Conservation (phyloP, 2,329 filamentous ascomycete species). For the Clonostachys chloroleuca region DNA sequence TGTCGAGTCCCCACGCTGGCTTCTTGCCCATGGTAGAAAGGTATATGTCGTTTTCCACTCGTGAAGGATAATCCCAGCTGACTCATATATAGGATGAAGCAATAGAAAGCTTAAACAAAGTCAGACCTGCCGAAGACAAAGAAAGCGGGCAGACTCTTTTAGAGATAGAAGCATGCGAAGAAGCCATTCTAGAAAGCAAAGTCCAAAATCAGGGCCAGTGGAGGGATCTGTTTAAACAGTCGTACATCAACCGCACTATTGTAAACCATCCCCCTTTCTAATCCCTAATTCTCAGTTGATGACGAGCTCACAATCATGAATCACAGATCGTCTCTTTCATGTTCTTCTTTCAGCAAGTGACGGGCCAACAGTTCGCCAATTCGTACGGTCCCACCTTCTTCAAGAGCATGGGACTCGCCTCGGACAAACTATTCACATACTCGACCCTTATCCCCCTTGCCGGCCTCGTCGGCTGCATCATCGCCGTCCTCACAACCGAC, state of each 20-base stretch:
- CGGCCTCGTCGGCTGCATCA: constrained; percentile 6
- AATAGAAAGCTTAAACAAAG: neutral
- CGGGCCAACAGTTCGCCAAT: constrained; percentile 10
- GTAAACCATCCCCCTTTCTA: neutral
- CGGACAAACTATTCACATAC: constrained; percentile 2
- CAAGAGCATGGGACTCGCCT: constrained; percentile 1
- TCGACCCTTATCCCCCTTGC: constrained; percentile 7
- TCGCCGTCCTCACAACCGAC: constrained; percentile 3
- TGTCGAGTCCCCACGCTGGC: constrained; percentile 56
- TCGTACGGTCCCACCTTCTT: constrained; percentile 8
- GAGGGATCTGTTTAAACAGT: constrained; percentile 1
- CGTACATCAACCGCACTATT: constrained; percentile 3
- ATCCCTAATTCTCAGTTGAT: neutral
- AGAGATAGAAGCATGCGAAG: constrained; percentile 1
- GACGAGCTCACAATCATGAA: neutral
- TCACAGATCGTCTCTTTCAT: constrained; percentile 2
- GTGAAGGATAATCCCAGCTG: neutral
- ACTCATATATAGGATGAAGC: neutral
- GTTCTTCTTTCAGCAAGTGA: constrained; percentile 12
- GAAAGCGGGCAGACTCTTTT: neutral
- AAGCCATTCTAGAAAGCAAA: constrained; percentile 1
- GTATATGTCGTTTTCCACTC: too few relatives aligned
- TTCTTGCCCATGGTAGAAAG: constrained; percentile 42
- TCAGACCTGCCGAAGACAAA: neutral
- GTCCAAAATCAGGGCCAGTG: neutral